Base-by-base conservation (phyloP, 306 rosid genomes). In the Medicago ruthenica region DNA sequence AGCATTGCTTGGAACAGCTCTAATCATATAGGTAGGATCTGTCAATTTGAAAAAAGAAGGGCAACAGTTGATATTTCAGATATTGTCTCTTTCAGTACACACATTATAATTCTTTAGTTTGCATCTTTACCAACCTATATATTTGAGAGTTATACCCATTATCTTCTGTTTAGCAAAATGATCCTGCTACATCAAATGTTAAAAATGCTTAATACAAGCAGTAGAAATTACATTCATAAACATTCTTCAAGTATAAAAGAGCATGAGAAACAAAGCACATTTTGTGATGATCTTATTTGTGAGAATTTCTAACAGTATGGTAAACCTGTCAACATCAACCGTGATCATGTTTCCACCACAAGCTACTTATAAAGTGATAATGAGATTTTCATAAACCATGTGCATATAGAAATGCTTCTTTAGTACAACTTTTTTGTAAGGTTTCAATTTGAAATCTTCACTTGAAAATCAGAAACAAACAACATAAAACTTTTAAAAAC, bases 21-120 rank as follows among this genome's bases (percentile, higher is more conserved):
- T 90, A 80, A 94, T 91, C 97, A 91, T 94, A 41, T 91, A 94
- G 1, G 98, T 94, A 27, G 98, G 98, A 87, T 94, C 98, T 94
- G 91, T 86, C 41, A 42, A 18, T 66, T n/a, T 40, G 70, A 14
- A 80, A 72, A 41, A 66, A 22, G 24, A 44, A 76, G 22, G 16
- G 21, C 17, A 73, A 51, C 11, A 34, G 17, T 75, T 65, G 20
- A 77, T 70, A 67, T 41, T 73, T 67, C 70, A 17, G 42, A 20
- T 63, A 41, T 16, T 41, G 57, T 10, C 69, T 12, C 53, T 63
- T 74, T 77, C 37, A 84, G 63, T 15, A 45, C 47, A 75, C 58
- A 62, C 45, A 5, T 6, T 34, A 34, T 34, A 34, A 34, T 34
- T 34, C 7, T 34, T 9, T 27, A 47, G 45, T n/a, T 47, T 68